Percentiles rank a stretch among this genome's conserved stretches.
Conservation (phyloP, 371 early-diverging fungal genomes). For the Haplosporangium sp. region DNA sequence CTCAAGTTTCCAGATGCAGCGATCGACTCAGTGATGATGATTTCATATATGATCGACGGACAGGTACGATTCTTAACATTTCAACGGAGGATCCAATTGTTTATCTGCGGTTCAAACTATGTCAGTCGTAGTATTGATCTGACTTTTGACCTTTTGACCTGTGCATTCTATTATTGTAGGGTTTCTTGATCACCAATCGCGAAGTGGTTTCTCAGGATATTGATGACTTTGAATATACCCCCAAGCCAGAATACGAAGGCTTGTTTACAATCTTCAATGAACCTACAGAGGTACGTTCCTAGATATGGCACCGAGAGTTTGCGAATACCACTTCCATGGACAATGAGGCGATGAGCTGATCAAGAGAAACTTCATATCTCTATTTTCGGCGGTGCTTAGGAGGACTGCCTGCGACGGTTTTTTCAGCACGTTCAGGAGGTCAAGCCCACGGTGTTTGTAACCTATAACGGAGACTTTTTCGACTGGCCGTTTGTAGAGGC, state of each 20-base stretch:
- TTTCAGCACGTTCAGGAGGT: constrained; percentile 91
- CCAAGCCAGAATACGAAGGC: constrained; percentile 96
- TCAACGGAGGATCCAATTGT: not conserved
- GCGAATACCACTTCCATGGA: not conserved
- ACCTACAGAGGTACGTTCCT: constrained; percentile 76
- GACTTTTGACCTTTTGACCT: not conserved
- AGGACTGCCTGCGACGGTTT: constrained; percentile 85
- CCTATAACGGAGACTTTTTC: constrained; percentile 99
- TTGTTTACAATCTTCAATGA: constrained; percentile 99
- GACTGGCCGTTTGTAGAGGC: constrained; percentile 99
- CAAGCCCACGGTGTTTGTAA: constrained; percentile 94
- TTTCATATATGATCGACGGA: constrained; percentile 99
- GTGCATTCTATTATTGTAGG: constrained; percentile 60
- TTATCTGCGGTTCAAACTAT: not conserved
- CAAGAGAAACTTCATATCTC: not conserved
- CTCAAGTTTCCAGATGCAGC: constrained; percentile 98
- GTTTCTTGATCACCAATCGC: constrained; percentile 98
- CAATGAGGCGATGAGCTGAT: not conserved
- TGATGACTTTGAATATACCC: constrained; percentile 98
- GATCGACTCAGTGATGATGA: constrained; percentile 99
- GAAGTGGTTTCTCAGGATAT: constrained; percentile 97
- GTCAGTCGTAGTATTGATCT: not conserved
- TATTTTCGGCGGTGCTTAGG: constrained; percentile 36
- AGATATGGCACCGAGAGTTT: not conserved
- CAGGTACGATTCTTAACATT: constrained; percentile 62